Percentiles rank a stretch among this genome's conserved stretches.
Evolutionary conservation across 2,329 filamentous ascomycete genomes (phyloP).

Genomic region (Pyricularia pennisetigena): DNA sequence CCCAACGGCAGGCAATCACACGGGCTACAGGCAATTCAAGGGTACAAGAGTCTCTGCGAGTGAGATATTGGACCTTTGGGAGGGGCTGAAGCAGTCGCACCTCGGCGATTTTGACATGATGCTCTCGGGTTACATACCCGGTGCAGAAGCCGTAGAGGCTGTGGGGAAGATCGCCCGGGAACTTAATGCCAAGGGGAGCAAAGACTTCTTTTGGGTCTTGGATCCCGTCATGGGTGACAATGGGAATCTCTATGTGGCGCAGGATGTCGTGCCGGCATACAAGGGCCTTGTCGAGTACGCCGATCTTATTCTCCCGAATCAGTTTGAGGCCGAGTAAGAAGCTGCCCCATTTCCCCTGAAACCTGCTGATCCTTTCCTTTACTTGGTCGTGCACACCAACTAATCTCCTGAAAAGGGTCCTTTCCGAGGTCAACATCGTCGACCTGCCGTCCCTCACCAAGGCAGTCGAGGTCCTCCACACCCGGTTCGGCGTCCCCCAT

Average conservation of each 20-base stretch:
- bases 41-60: constrained; percentile 72
- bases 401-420: constrained; percentile 43
- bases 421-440: constrained; percentile 76
- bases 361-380: not conserved
- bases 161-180: constrained; percentile 79
- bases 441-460: constrained; percentile 62
- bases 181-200: constrained; percentile 59
- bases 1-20: constrained; percentile 71
- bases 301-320: constrained; percentile 89
- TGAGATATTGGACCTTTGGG: constrained; percentile 77
- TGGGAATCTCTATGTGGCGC: constrained; percentile 79
- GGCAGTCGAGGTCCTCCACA: constrained; percentile 71
- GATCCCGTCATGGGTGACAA: constrained; percentile 99
- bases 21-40: constrained; percentile 81
- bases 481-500: constrained; percentile 68
- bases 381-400: constrained; percentile 4
- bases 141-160: constrained; percentile 71
- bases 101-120: constrained; percentile 89
- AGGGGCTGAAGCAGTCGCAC: constrained; percentile 72
- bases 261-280: constrained; percentile 87
- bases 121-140: constrained; percentile 89
- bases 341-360: not conserved
- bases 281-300: constrained; percentile 69
- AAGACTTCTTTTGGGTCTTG: constrained; percentile 86
- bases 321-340: constrained; percentile 85